Evolutionary conservation across 2,329 filamentous ascomycete species (phyloP).

Genomic region (Albifimbria verrucaria): DNA sequence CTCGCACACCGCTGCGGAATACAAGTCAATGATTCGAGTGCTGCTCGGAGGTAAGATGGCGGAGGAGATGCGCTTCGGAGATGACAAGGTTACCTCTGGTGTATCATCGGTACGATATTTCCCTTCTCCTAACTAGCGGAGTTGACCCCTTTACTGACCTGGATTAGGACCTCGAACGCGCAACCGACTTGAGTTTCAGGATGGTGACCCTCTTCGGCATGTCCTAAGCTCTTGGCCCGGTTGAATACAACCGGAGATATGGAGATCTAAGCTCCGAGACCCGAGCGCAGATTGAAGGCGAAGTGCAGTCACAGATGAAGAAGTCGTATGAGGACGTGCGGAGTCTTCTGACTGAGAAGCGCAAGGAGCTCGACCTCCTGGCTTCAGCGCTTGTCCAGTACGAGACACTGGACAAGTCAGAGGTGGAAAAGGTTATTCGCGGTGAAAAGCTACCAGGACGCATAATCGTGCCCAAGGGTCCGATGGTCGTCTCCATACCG

Average conservation of each 20-base stretch:
- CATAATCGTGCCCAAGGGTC: constrained; percentile 51
- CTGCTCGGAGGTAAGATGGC: constrained; percentile 83
- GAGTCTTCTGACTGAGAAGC: constrained; percentile 67
- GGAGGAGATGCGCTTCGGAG: constrained; percentile 86
- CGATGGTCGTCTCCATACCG: constrained; percentile 35
- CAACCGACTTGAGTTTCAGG: constrained; percentile 77
- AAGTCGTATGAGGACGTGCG: constrained; percentile 74
- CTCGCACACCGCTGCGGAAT: constrained; percentile 80
- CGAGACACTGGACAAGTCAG: constrained; percentile 83
- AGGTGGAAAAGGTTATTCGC: constrained; percentile 85
- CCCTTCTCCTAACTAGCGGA: no score
- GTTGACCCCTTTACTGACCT: no score
- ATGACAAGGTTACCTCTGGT: constrained; percentile 88
- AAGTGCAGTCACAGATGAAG: constrained; percentile 81
- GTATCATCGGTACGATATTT: constrained; percentile 74
- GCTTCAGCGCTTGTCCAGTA: constrained; percentile 91
- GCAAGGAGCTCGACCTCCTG: constrained; percentile 81
- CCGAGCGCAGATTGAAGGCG: constrained; percentile 78
- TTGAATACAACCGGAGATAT: constrained; percentile 82
- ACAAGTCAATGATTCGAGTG: constrained; percentile 75
- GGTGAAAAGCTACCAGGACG: constrained; percentile 78
- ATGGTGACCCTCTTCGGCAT: constrained; percentile 92
- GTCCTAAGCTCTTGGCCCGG: constrained; percentile 81
- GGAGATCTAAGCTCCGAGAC: constrained; percentile 80
- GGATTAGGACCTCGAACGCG: constrained; percentile 73